Percentiles rank a stretch among this genome's conserved stretches.
These are phyloP conservation scores for Acarospora socialis DNA, from an alignment of 2,329 filamentous ascomycete genomes.

Conservation along the genomic window DNA sequence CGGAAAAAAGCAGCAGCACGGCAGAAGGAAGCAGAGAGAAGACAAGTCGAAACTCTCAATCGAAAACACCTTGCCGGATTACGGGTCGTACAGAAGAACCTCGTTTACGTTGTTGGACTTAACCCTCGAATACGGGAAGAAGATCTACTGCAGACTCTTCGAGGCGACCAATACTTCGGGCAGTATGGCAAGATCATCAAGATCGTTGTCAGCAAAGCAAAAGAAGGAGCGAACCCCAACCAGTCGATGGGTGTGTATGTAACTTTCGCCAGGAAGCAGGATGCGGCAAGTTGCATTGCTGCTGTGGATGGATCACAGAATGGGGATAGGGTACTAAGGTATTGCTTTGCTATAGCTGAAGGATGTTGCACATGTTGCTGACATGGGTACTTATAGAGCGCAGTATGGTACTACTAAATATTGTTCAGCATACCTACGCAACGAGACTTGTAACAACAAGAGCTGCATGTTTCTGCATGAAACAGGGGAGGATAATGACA, in stretches of 20 bases:
- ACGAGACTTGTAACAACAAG: slow-evolving; percentile 86
- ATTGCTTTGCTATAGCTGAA: slow-evolving; percentile 32
- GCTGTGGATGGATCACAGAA: slow-evolving; percentile 89
- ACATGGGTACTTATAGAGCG: slow-evolving; percentile 30
- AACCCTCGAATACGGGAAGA: slow-evolving; percentile 87
- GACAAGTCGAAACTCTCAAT: slow-evolving; percentile 88
- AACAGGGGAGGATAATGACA: slow-evolving; percentile 94
- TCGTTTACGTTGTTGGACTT: slow-evolving; percentile 93
- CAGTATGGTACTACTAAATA: slow-evolving; percentile 92
- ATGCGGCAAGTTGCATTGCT: slow-evolving; percentile 77
- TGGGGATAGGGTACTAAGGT: slow-evolving; percentile 71
- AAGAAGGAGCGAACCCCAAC: slow-evolving; percentile 54
- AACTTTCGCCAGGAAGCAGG: slow-evolving; percentile 86
- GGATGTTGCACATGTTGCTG: neutral
- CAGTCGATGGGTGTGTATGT: slow-evolving; percentile 94
- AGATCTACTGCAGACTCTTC: slow-evolving; percentile 75
- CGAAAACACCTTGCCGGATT: slow-evolving; percentile 93
- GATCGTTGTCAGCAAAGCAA: slow-evolving; percentile 94
- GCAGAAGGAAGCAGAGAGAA: slow-evolving; percentile 91
- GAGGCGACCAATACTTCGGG: slow-evolving; percentile 87
- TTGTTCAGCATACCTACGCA: slow-evolving; percentile 89
- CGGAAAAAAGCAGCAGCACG: slow-evolving; percentile 82
- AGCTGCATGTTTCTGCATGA: slow-evolving; percentile 98
- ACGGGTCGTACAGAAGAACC: slow-evolving; percentile 92
- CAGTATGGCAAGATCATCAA: slow-evolving; percentile 98